A percentile compares a stretch with the other conserved stretches of the same genome.
phyloP scores from a whole-genome alignment of 495 filamentous ascomycete species.

The Daldinia grandis region DNA sequence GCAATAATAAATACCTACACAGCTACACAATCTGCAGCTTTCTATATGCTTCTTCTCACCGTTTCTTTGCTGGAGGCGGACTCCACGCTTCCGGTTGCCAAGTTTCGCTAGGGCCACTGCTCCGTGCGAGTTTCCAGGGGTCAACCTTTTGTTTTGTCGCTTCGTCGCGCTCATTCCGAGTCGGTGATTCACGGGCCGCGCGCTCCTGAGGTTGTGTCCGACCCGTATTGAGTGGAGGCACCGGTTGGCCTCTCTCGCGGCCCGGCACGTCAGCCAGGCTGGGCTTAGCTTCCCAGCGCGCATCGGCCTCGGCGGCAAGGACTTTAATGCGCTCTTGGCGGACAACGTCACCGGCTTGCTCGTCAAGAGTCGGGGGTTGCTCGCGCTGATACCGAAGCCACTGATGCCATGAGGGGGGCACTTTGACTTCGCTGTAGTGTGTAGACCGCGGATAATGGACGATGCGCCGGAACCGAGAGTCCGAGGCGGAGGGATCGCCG shows the following conservation, averaged over 20 bases:
- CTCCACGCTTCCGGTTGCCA: constrained; percentile 84
- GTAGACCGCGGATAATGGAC: constrained; percentile 69
- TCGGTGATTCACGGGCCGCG: constrained; percentile 31
- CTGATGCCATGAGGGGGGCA: constrained; percentile 87
- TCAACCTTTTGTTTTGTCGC: constrained; percentile 52
- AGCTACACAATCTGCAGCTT: background rate
- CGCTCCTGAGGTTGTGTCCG: constrained; percentile 17
- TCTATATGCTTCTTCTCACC: constrained; percentile 25
- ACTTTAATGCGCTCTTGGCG: constrained; percentile 75
- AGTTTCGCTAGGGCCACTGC: constrained; percentile 66
- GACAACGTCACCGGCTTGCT: constrained; percentile 74
- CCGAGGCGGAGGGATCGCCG: constrained; percentile 57
- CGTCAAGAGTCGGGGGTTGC: constrained; percentile 73
- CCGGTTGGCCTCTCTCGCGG: constrained; percentile 21
- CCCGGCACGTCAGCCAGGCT: constrained; percentile 44
- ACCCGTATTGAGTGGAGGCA: constrained; percentile 20
- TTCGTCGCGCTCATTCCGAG: constrained; percentile 40
- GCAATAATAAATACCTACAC: constrained; percentile 31
- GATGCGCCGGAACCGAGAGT: constrained; percentile 62
- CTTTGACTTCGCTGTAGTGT: constrained; percentile 70
- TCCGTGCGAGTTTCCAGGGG: constrained; percentile 68
- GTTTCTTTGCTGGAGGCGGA: constrained; percentile 54
- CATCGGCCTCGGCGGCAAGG: constrained; percentile 81
- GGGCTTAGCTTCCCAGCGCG: constrained; percentile 83
- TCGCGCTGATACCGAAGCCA: constrained; percentile 88